These are phyloP conservation scores for Amanita pseudoporphyria DNA, from an alignment of 768 basidiomycete species.

Conservation along the genomic window DNA sequence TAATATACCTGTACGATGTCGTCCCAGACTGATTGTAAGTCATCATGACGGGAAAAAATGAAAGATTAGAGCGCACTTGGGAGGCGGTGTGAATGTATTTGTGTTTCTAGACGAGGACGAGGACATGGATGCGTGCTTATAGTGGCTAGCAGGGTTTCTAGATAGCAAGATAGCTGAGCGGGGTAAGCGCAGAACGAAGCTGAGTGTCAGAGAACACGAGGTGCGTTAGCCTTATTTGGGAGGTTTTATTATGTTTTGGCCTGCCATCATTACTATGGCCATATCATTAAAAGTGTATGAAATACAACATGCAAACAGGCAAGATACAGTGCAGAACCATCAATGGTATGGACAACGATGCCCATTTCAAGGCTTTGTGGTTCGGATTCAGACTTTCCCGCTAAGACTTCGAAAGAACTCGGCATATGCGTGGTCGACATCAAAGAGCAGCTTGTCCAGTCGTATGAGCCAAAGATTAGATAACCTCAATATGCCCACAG, in stretches of 20 bases:
- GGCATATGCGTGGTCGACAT: constrained; percentile 93
- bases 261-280: too few relatives aligned
- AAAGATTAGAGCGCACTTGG: constrained; percentile 9
- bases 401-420: constrained; percentile 82
- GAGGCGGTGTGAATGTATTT: constrained; percentile 7
- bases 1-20: constrained; percentile 41
- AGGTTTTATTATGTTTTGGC: not conserved
- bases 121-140: too few relatives aligned
- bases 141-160: too few relatives aligned
- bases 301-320: too few relatives aligned
- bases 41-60: not conserved
- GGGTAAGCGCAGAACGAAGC: not conserved
- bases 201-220: not conserved
- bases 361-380: too few relatives aligned
- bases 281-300: too few relatives aligned
- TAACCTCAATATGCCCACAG: constrained; percentile 6
- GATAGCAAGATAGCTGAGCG: too few relatives aligned
- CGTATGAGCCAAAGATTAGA: not conserved
- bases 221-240: not conserved
- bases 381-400: constrained; percentile 20
- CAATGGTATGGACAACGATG: too few relatives aligned
- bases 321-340: too few relatives aligned
- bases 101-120: constrained; percentile 4
- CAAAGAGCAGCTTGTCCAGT: constrained; percentile 69
- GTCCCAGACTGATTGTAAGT: not conserved